Percentiles rank a stretch among this genome's conserved stretches.
phyloP scores from a whole-genome alignment of 164 flowering plant genomes.

The Liquidambar formosana region DNA sequence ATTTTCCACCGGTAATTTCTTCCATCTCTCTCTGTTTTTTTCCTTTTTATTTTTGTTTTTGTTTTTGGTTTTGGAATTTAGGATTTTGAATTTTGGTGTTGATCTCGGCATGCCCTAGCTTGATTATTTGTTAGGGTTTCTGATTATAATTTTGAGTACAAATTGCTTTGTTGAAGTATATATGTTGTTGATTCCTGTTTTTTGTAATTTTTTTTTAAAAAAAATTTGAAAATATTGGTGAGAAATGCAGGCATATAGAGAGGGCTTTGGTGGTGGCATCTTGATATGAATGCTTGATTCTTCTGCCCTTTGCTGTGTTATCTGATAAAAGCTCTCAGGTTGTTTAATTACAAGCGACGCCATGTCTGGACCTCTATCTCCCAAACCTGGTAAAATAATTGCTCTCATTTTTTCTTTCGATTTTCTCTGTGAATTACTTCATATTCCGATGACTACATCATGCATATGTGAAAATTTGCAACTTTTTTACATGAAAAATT shows the following conservation, averaged over 20 bases:
- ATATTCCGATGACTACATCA: no score
- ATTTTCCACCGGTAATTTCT: constrained; percentile 2
- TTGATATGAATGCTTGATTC: constrained; percentile 27
- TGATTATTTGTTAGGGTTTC: neutral
- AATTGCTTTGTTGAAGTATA: neutral
- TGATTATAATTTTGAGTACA: neutral
- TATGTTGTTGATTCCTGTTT: neutral
- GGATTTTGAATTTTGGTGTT: neutral
- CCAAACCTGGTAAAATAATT: constrained; percentile 19
- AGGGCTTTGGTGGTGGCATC: constrained; percentile 3
- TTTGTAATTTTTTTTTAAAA: neutral
- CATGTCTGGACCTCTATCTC: constrained; percentile 29
- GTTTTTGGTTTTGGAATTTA: neutral
- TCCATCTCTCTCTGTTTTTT: neutral
- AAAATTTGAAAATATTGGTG: neutral
- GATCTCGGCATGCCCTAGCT: neutral
- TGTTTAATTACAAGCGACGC: neutral
- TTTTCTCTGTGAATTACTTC: no score
- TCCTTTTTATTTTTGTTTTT: neutral
- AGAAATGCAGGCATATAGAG: constrained; percentile 18
- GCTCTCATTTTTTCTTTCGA: no score
- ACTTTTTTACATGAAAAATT: no score
- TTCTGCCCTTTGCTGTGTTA: constrained; percentile 11
- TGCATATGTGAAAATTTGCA: no score
- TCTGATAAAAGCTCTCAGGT: neutral